Percentiles rank a stretch among this genome's conserved stretches.
Conservation (phyloP, 768 basidiomycete species). For the Dentipellis fragilis region DNA sequence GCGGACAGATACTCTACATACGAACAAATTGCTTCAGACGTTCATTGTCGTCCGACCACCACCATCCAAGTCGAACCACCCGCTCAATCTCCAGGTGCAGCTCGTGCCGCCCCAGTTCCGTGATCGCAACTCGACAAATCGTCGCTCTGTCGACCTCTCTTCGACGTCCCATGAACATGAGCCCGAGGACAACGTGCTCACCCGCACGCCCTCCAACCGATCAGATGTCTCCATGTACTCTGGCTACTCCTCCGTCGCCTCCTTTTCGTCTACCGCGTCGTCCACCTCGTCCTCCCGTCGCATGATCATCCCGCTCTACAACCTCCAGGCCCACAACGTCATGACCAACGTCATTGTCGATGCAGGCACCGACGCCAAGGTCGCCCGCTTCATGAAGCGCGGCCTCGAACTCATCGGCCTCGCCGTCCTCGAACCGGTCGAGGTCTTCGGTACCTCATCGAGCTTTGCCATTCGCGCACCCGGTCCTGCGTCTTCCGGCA, state of each 20-base stretch:
- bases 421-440: conserved; percentile 70
- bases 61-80: conserved; percentile 75
- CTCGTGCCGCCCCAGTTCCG: conserved; percentile 64
- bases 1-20: neutral
- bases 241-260: conserved; percentile 38
- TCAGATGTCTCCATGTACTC: conserved; percentile 42
- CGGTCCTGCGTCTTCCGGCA: conserved; percentile 3
- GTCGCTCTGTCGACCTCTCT: conserved; percentile 36
- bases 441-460: conserved; percentile 43
- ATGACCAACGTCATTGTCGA: conserved; percentile 80
- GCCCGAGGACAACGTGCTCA: conserved; percentile 17
- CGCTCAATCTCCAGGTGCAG: conserved; percentile 86
- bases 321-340: conserved; percentile 81
- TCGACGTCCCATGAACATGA: conserved; percentile 20
- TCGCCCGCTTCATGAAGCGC: conserved; percentile 62
- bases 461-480: conserved; percentile 8
- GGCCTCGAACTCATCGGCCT: conserved; percentile 73
- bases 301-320: conserved; percentile 79
- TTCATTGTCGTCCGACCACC: conserved; percentile 91
- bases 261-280: conserved; percentile 24
- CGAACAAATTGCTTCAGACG: conserved; percentile 36
- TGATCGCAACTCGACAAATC: conserved; percentile 24
- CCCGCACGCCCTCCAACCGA: conserved; percentile 36
- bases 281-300: conserved; percentile 44
- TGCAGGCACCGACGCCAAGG: conserved; percentile 60